Base-by-base conservation (phyloP, 345 rosid species). In the Crucihimalaya himalaica region DNA sequence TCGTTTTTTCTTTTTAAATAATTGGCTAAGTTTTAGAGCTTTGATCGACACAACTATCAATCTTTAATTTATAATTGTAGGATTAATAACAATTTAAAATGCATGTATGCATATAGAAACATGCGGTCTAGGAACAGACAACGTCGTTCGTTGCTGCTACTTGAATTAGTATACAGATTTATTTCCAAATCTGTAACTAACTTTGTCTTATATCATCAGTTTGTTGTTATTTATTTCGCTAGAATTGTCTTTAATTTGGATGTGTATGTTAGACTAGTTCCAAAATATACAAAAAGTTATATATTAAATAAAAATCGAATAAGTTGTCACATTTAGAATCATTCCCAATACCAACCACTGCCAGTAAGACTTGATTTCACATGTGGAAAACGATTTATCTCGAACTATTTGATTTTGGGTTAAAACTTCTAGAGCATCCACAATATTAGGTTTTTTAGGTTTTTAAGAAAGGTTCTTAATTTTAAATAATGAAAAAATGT, bases 201-300 rank as follows among this genome's bases (percentile, higher is more conserved):
- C 39, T 15, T 31, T 62, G 25, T 51, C n/a, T 47, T 27, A 37
- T n/a, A n/a, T 66, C 37, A 53, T 25, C 71, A 53, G 3, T 23
- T 52, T 52, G 8, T 37, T 25, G 27, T 53, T 23, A 10, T 37
- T 66, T 58, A 47, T 34, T 19, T 52, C 15, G 14, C 42, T 53
- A 31, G 32, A 59, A 29, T 29, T 39, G 16, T 67, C 20, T 59
- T 51, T 75, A n/a, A 51, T 40, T 16, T 59, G 47, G 61, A 68
- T 31, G 16, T 73, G 23, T 53, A 52, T 71, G 59, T 46, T 9
- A 57, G 66, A 74, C 78, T 64, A 45, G 37, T 73, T 73, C 66
- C 39, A 72, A 39, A 14, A 47, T 11, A 56, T 46, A n/a, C 18
- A 37, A 54, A 15, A 31, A 45, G 11, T 43, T 20, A 13, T 16